Evolutionary conservation across 2,329 filamentous ascomycete species (phyloP).

Genomic region (Huntiella bhutanensis): DNA sequence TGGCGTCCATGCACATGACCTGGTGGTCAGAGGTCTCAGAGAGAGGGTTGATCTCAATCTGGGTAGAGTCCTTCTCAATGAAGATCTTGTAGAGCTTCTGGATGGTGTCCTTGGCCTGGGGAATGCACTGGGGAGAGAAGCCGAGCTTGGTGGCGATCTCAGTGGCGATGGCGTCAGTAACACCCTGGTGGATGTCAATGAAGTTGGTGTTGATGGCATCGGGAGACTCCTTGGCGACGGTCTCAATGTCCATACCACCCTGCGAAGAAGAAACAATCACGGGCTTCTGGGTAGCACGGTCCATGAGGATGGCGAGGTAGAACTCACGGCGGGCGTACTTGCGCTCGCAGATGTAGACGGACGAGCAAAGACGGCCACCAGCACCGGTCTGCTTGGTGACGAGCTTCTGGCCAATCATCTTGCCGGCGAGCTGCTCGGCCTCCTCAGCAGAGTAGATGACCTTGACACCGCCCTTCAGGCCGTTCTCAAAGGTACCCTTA

Average conservation of each 20-base stretch:
- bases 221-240: conserved; percentile 92
- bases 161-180: conserved; percentile 85
- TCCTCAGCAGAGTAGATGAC: conserved; percentile 96
- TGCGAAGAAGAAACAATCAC: conserved; percentile 97
- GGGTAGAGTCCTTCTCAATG: conserved; percentile 92
- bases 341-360: conserved; percentile 98
- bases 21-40: conserved; percentile 97
- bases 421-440: conserved; percentile 92
- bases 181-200: conserved; percentile 83
- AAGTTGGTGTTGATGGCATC: conserved; percentile 88
- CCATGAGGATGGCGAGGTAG: conserved; percentile 97
- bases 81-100: conserved; percentile 99
- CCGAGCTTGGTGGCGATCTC: conserved; percentile 82
- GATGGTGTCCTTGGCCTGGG: conserved; percentile 88
- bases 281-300: conserved; percentile 73
- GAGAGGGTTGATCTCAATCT: conserved; percentile 99
- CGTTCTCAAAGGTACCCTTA: conserved; percentile 96
- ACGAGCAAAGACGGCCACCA: conserved; percentile 79
- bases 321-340: conserved; percentile 98
- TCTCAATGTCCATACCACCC: conserved; percentile 98
- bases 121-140: conserved; percentile 94
- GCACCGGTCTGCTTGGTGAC: conserved; percentile 98
- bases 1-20: conserved; percentile 98
- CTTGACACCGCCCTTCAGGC: conserved; percentile 93
- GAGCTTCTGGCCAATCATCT: conserved; percentile 99